Conservation (phyloP, 2,329 filamentous ascomycete species). For the Sporothrix pseudoabietina region DNA sequence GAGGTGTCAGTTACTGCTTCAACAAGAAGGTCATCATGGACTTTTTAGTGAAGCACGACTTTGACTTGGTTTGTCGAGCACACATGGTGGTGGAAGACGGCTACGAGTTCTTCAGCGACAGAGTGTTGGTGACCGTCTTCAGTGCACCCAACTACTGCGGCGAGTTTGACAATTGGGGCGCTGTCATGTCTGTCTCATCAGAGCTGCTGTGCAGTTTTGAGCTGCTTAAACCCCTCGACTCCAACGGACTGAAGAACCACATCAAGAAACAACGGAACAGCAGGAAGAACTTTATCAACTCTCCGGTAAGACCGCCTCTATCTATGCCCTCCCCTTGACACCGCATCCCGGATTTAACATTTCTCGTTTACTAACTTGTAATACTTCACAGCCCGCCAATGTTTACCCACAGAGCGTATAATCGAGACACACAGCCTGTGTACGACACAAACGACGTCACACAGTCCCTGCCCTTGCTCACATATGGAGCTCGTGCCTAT, state of each 20-base stretch:
- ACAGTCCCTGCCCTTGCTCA: background rate
- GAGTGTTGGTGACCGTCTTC: conserved; percentile 94
- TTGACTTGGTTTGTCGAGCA: conserved; percentile 93
- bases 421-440: background rate
- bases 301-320: conserved; percentile 69
- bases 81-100: conserved; percentile 99
- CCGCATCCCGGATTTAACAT: conserved; percentile 9
- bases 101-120: conserved; percentile 97
- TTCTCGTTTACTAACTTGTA: conserved; percentile 24
- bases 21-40: conserved; percentile 98
- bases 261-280: conserved; percentile 98
- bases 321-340: background rate
- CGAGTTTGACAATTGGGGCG: conserved; percentile 99
- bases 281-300: conserved; percentile 92
- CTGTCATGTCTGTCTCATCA: conserved; percentile 94
- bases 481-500: conserved; percentile 11
- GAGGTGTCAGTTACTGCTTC: conserved; percentile 97
- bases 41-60: conserved; percentile 91
- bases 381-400: conserved; percentile 51
- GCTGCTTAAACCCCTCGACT: conserved; percentile 92
- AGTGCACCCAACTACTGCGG: conserved; percentile 98
- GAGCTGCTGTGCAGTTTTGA: conserved; percentile 97
- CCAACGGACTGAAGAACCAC: conserved; percentile 92
- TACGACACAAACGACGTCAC: background rate
- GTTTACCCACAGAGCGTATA: conserved; percentile 61